Conservation (phyloP, 2,329 filamentous ascomycete genomes). For the Microsporum audouinii region DNA sequence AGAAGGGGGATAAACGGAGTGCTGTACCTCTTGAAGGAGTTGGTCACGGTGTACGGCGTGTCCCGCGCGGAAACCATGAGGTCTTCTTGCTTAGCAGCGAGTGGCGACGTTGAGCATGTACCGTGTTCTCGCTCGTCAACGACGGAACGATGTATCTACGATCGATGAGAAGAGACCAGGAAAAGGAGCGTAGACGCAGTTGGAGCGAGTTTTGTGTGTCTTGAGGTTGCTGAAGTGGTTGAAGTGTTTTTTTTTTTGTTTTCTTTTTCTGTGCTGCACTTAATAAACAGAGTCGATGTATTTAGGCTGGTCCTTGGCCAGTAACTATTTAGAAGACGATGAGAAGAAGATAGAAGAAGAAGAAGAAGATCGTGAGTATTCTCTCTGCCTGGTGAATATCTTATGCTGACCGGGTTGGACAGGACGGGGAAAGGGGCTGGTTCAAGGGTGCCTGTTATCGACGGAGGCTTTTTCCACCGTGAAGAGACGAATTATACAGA, state of each 20-base stretch:
- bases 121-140: not conserved
- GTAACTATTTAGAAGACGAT: not conserved
- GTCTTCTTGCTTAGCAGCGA: not conserved
- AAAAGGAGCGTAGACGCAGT: not conserved
- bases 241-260: not conserved
- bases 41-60: slow-evolving; percentile 41
- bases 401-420: not conserved
- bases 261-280: not conserved
- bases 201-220: not conserved
- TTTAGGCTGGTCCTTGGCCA: not conserved
- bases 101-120: not conserved
- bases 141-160: not conserved
- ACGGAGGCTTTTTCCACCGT: not conserved
- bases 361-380: not conserved
- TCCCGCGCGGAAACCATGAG: slow-evolving; percentile 22
- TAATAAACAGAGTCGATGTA: not conserved
- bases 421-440: not conserved
- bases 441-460: slow-evolving; percentile 3
- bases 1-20: not conserved
- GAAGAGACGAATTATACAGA: not conserved
- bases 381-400: not conserved
- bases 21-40: slow-evolving; percentile 39
- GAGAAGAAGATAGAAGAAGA: not conserved
- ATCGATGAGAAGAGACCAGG: no score
- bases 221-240: not conserved